Conservation (phyloP, 75 land plant genomes). For the Ceratopteris richardii region DNA sequence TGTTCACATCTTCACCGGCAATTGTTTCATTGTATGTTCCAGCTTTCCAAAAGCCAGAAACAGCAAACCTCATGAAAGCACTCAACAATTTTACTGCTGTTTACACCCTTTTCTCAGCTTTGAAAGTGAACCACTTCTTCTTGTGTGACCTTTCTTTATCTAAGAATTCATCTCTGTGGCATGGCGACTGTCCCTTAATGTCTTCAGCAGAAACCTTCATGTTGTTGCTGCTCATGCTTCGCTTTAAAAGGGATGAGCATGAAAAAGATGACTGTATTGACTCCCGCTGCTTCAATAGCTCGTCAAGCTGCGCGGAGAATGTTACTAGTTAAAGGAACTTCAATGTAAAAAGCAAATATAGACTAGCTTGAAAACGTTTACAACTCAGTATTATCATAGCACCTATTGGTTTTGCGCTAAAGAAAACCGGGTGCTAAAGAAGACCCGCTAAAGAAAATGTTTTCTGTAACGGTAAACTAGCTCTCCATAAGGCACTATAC, state of each 20-base stretch:
- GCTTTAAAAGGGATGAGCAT: background rate
- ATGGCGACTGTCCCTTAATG: constrained; percentile 16
- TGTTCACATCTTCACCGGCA: no score
- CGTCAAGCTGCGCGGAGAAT: constrained; percentile 59
- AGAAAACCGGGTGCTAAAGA: no score
- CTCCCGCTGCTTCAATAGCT: constrained; percentile 73
- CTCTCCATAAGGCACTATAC: background rate
- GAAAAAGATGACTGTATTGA: constrained; percentile 79
- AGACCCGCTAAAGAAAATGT: no score
- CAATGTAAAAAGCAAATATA: background rate
- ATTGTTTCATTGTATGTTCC: no score
- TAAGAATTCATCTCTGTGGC: constrained; percentile 33
- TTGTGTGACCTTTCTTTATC: constrained; percentile 50
- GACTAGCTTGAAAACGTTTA: background rate
- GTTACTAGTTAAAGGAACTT: background rate
- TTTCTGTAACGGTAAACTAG: background rate
- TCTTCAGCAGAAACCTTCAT: no score
- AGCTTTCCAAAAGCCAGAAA: no score
- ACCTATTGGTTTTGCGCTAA: no score
- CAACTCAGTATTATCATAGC: no score
- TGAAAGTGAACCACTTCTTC: constrained; percentile 80
- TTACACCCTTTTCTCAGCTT: constrained; percentile 45
- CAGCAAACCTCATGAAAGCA: no score
- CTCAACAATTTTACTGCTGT: no score
- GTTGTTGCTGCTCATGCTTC: no score